Evolutionary conservation across 139 green algal species (phyloP).

Genomic region (Chlamydomonas sphaeroides): DNA sequence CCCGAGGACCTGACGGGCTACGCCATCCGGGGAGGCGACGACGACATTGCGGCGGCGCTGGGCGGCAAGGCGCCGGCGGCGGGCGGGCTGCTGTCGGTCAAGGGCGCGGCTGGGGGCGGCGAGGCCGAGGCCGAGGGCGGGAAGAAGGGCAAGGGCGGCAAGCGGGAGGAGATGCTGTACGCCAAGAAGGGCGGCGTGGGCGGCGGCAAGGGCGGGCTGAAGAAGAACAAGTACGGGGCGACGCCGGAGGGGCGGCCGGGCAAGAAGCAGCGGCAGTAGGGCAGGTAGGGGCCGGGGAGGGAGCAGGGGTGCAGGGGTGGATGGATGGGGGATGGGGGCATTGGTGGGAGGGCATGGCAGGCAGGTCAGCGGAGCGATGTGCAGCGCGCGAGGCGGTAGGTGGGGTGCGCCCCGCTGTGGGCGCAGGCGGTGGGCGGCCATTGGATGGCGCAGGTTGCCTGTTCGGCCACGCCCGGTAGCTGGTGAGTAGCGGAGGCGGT

Average conservation of each 20-base stretch:
- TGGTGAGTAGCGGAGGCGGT: too few relatives aligned
- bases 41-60: slow-evolving; percentile 70
- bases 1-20: slow-evolving; percentile 79
- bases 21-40: slow-evolving; percentile 65
- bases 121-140: not conserved
- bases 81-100: slow-evolving; percentile 51
- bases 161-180: too few relatives aligned
- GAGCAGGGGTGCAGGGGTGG: too few relatives aligned
- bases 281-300: too few relatives aligned
- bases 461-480: too few relatives aligned
- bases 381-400: too few relatives aligned
- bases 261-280: slow-evolving; percentile 35
- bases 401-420: too few relatives aligned
- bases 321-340: too few relatives aligned
- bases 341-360: too few relatives aligned
- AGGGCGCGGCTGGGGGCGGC: not conserved
- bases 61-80: slow-evolving; percentile 42
- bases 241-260: not conserved
- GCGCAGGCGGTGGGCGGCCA: too few relatives aligned
- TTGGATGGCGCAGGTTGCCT: too few relatives aligned
- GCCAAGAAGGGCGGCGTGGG: not conserved
- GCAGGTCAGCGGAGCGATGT: too few relatives aligned
- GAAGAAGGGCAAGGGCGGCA: slow-evolving; percentile 12
- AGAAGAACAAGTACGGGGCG: slow-evolving; percentile 36
- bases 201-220: slow-evolving; percentile 14